These are phyloP conservation scores for Pichia scutulata DNA, from an alignment of 805 yeast species.

Conservation along the genomic window DNA sequence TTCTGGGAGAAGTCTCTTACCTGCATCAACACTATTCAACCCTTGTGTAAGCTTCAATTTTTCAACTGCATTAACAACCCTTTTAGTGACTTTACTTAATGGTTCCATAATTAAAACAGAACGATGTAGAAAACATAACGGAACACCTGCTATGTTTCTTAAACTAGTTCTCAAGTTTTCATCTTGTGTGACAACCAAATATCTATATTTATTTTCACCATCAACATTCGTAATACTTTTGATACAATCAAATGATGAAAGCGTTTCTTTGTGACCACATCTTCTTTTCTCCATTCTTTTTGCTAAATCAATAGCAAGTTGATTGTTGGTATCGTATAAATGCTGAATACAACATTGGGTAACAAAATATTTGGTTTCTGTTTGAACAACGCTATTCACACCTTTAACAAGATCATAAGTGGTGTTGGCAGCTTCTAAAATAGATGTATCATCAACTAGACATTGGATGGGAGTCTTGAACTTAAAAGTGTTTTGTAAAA, in stretches of 20 bases:
- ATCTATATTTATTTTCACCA: constrained; percentile 83
- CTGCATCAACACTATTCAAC: constrained; percentile 57
- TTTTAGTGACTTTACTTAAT: constrained; percentile 60
- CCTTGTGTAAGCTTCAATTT: constrained; percentile 66
- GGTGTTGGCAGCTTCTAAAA: constrained; percentile 55
- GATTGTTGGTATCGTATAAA: constrained; percentile 63
- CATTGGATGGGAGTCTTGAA: constrained; percentile 94
- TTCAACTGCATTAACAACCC: constrained; percentile 47
- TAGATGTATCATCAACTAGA: constrained; percentile 72
- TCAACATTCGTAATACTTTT: constrained; percentile 58
- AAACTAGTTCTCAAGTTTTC: constrained; percentile 58
- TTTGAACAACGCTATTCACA: constrained; percentile 72
- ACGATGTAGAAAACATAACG: constrained; percentile 77
- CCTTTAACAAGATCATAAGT: constrained; percentile 80
- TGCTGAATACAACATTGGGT: constrained; percentile 94
- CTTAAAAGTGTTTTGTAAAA: constrained; percentile 76
- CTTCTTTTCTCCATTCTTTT: constrained; percentile 85
- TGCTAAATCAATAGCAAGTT: constrained; percentile 71
- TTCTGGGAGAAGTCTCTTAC: constrained; percentile 24
- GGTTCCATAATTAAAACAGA: constrained; percentile 97
- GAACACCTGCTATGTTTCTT: constrained; percentile 81
- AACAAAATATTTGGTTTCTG: constrained; percentile 80
- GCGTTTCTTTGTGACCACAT: constrained; percentile 61
- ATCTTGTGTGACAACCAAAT: constrained; percentile 81
- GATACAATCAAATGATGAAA: constrained; percentile 68